Conservation (phyloP, 768 basidiomycete species). For the Boletellus sp. region DNA sequence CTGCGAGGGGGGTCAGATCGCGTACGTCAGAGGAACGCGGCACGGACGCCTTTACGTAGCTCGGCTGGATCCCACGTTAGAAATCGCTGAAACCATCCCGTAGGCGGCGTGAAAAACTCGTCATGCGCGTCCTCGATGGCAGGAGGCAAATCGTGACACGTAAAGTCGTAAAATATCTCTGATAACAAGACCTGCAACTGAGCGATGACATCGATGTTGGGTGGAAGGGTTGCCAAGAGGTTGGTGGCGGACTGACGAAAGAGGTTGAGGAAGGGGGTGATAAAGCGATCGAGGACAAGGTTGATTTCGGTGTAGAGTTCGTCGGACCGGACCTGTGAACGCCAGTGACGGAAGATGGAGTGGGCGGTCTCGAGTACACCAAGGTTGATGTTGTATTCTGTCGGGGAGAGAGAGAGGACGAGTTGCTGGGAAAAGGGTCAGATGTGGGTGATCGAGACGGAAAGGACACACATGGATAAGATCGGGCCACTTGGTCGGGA, state of each 20-base stretch:
- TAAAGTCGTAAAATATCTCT: constrained; percentile 91
- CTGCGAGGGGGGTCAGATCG: constrained; percentile 34
- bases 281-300: constrained; percentile 80
- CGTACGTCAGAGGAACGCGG: neutral
- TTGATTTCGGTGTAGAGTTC: constrained; percentile 88
- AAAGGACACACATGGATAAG: constrained; percentile 76
- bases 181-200: constrained; percentile 75
- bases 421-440: constrained; percentile 65
- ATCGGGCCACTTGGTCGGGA: constrained; percentile 83
- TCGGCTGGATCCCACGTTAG: constrained; percentile 74
- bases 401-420: constrained; percentile 71
- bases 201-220: constrained; percentile 51
- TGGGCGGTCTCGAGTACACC: constrained; percentile 93
- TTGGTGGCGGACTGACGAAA: constrained; percentile 64
- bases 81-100: constrained; percentile 77
- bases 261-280: constrained; percentile 76
- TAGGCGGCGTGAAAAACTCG: constrained; percentile 71
- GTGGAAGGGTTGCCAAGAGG: constrained; percentile 42
- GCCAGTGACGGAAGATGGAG: constrained; percentile 93
- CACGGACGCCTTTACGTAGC: constrained; percentile 60
- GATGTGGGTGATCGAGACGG: constrained; percentile 5
- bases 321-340: constrained; percentile 85
- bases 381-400: constrained; percentile 82
- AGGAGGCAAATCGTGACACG: constrained; percentile 92
- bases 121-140: constrained; percentile 85